These are phyloP conservation scores for Xylariaceae sp. DNA, from an alignment of 2,329 filamentous ascomycete species.

Conservation along the genomic window DNA sequence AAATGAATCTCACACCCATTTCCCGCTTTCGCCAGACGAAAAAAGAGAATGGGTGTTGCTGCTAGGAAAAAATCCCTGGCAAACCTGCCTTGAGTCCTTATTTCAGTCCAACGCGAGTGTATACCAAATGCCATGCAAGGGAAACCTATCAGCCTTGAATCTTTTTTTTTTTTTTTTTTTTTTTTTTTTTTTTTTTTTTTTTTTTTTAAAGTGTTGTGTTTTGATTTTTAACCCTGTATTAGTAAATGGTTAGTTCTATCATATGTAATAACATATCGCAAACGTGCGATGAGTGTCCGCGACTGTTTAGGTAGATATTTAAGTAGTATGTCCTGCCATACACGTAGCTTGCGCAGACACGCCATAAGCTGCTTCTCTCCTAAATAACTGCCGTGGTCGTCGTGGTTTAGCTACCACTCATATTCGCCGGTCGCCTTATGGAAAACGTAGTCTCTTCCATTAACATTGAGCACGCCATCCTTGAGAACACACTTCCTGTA, in stretches of 20 bases:
- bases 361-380: no score
- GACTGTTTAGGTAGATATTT: neutral
- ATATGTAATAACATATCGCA: neutral
- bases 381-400: neutral
- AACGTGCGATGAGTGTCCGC: neutral
- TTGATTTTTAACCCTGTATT: no score
- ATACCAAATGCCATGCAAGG: neutral
- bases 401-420: slow-evolving; percentile 73
- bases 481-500: slow-evolving; percentile 94
- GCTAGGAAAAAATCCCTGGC: neutral
- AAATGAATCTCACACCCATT: slow-evolving; percentile 9
- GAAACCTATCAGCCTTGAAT: neutral
- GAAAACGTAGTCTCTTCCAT: slow-evolving; percentile 96
- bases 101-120: neutral
- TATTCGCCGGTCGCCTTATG: slow-evolving; percentile 98
- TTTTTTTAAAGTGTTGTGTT: no score
- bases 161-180: no score
- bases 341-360: neutral
- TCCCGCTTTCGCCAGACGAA: slow-evolving; percentile 1
- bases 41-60: neutral
- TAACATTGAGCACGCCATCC: slow-evolving; percentile 91
- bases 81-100: neutral
- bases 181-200: no score
- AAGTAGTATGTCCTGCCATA: neutral
- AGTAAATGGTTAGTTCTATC: no score